These are phyloP conservation scores for Globisporangium ultimum DNA, from an alignment of 352 stramenopile genomes.

Conservation along the genomic window DNA sequence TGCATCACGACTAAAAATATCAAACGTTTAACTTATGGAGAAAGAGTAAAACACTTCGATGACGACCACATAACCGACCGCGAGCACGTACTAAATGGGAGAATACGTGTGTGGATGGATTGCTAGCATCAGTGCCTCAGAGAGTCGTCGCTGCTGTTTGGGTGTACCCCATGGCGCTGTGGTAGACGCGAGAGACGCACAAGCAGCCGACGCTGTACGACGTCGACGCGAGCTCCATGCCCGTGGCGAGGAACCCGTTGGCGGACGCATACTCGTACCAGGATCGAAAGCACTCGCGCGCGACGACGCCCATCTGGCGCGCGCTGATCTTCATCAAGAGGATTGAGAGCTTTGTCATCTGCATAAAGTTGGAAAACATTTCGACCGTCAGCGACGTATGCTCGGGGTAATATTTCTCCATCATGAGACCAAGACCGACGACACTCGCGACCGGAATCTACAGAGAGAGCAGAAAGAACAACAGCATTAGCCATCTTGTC, in stretches of 20 bases:
- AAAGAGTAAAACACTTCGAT: no score
- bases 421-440: constrained; percentile 60
- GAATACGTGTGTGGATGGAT: no score
- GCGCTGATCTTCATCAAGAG: constrained; percentile 75
- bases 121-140: no score
- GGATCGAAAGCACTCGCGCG: constrained; percentile 58
- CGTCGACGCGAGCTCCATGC: constrained; percentile 62
- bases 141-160: constrained; percentile 8
- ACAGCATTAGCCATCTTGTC: not conserved
- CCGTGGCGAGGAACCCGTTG: constrained; percentile 66
- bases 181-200: constrained; percentile 55
- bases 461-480: not conserved
- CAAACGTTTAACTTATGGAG: no score
- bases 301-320: constrained; percentile 61
- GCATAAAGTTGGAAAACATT: constrained; percentile 67
- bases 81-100: no score
- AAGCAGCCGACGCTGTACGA: constrained; percentile 65
- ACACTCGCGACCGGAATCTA: constrained; percentile 74
- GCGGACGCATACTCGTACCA: constrained; percentile 69
- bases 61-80: no score
- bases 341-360: constrained; percentile 82
- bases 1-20: no score
- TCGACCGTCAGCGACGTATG: constrained; percentile 64
- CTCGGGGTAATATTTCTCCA: constrained; percentile 82
- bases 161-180: constrained; percentile 37